phyloP scores from a whole-genome alignment of 352 stramenopile genomes.

The Globisporangium cylindrosporum region DNA sequence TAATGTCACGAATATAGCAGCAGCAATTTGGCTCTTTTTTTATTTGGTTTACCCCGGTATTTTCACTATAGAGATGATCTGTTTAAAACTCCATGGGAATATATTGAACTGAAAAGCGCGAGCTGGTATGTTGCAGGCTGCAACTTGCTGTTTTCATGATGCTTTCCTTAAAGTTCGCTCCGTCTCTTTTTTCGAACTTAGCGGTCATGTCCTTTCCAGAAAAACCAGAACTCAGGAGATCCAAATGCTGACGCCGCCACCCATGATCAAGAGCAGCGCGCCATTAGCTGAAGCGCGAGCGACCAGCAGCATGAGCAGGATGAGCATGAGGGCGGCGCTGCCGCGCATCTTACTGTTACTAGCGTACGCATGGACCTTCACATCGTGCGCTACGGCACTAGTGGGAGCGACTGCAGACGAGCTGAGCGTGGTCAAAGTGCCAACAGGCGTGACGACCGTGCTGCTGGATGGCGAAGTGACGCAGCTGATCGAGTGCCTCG shows the following conservation, averaged over 20 bases:
- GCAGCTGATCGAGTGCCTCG: slow-evolving; percentile 43
- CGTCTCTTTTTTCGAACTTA: too few relatives aligned
- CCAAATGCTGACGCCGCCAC: neutral
- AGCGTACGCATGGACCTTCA: neutral
- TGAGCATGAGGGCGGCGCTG: neutral
- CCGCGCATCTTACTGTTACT: neutral
- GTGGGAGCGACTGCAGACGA: neutral
- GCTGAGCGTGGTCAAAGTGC: slow-evolving; percentile 40
- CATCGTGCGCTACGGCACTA: neutral
- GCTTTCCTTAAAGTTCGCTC: too few relatives aligned
- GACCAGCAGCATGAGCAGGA: neutral
- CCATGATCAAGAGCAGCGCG: too few relatives aligned
- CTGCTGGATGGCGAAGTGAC: slow-evolving; percentile 32
- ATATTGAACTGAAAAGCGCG: too few relatives aligned
- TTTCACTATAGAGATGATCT: too few relatives aligned
- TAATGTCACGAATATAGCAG: neutral
- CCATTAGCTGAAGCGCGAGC: neutral
- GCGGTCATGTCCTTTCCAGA: neutral
- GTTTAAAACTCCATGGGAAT: too few relatives aligned
- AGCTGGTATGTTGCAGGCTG: too few relatives aligned
- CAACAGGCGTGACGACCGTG: slow-evolving; percentile 48
- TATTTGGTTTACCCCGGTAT: neutral
- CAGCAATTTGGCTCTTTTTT: neutral
- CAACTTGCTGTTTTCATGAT: too few relatives aligned
- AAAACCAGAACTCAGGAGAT: neutral